These are phyloP conservation scores for Fusarium pseudonygamai DNA, from an alignment of 2,329 filamentous ascomycete genomes.

Conservation along the genomic window DNA sequence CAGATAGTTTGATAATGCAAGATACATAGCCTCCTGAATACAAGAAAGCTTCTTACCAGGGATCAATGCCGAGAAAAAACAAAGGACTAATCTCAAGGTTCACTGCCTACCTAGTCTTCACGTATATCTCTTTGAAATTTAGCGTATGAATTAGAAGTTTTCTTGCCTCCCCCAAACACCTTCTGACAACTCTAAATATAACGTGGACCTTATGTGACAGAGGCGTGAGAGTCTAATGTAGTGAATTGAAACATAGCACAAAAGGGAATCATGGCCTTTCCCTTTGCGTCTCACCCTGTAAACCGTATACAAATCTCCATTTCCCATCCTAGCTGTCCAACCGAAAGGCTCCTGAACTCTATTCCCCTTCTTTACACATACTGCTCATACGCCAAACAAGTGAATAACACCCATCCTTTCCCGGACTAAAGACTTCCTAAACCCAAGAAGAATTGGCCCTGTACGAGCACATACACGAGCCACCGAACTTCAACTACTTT, in stretches of 20 bases:
- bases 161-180: background rate
- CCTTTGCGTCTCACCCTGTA: background rate
- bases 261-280: background rate
- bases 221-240: background rate
- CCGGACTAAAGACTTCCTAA: slow-evolving; percentile 15
- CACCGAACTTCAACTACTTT: slow-evolving; percentile 28
- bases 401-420: slow-evolving; percentile 18
- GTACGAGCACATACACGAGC: background rate
- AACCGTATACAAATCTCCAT: background rate
- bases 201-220: background rate
- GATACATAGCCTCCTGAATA: background rate
- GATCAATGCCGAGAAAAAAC: background rate
- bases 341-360: slow-evolving; percentile 11
- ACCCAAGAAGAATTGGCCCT: background rate
- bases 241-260: slow-evolving; percentile 1
- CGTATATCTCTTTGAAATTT: background rate
- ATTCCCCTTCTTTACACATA: slow-evolving; percentile 18
- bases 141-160: background rate
- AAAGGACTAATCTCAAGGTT: background rate
- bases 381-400: slow-evolving; percentile 23
- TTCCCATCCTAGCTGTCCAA: background rate
- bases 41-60: background rate
- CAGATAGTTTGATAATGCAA: background rate
- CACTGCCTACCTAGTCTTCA: background rate
- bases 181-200: background rate